phyloP scores from a whole-genome alignment of 371 early-diverging fungal species.

The Phascolomyces articulosus region DNA sequence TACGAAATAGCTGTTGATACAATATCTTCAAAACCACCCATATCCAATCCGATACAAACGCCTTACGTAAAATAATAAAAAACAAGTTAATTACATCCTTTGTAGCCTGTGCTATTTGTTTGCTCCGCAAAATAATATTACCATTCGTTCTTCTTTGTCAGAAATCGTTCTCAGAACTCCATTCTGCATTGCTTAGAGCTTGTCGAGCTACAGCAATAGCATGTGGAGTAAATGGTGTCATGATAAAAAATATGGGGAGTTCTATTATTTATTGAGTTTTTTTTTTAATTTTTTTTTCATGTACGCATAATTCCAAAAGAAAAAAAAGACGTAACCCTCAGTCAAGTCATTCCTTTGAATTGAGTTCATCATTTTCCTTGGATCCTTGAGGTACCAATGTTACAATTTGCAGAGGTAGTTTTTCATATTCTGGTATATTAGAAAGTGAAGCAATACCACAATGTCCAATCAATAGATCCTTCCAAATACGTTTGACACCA shows the following conservation, averaged over 20 bases:
- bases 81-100: too few species aligned
- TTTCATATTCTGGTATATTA: constrained; percentile 49
- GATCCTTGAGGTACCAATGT: constrained; percentile 69
- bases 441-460: constrained; percentile 81
- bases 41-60: constrained; percentile 90
- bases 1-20: constrained; percentile 60
- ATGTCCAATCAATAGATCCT: constrained; percentile 68
- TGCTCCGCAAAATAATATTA: constrained; percentile 17
- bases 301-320: not conserved
- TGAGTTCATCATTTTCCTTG: constrained; percentile 61
- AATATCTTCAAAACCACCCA: constrained; percentile 91
- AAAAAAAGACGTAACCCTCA: constrained; percentile 56
- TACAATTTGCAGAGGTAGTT: constrained; percentile 81
- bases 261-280: too few species aligned
- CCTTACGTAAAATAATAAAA: constrained; percentile 80
- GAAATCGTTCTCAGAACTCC: constrained; percentile 56
- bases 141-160: constrained; percentile 65
- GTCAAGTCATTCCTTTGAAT: constrained; percentile 72
- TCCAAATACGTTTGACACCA: constrained; percentile 76
- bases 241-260: constrained; percentile 29
- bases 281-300: not conserved
- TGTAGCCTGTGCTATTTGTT: not conserved
- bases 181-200: constrained; percentile 85
- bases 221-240: constrained; percentile 87
- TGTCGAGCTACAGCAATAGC: constrained; percentile 85